Percentiles rank a stretch among this genome's conserved stretches.
phyloP scores from a whole-genome alignment of 1,284 basidiomycete genomes.

The Boletus sp. region DNA sequence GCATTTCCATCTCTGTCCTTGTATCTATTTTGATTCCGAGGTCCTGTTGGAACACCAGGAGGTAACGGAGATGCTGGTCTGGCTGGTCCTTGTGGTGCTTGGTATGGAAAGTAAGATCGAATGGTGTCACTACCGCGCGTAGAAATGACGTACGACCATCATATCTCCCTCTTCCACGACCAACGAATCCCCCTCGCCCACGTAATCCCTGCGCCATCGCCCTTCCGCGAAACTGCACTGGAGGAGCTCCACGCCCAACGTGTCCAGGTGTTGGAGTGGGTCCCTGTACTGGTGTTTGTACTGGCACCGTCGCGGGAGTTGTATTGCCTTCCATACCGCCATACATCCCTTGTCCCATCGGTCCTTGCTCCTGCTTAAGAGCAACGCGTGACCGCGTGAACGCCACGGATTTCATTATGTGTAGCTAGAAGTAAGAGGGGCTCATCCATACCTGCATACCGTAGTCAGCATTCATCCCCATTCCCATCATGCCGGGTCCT shows the following conservation, averaged over 20 bases:
- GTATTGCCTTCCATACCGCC: slow-evolving; percentile 52
- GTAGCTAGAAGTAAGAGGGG: slow-evolving; percentile 44
- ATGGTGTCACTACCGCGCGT: not conserved
- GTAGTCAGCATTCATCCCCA: slow-evolving; percentile 54
- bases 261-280: slow-evolving; percentile 42
- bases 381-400: slow-evolving; percentile 33
- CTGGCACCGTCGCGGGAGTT: slow-evolving; percentile 41
- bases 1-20: slow-evolving; percentile 83
- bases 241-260: slow-evolving; percentile 49
- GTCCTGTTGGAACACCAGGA: slow-evolving; percentile 82
- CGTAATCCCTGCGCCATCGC: slow-evolving; percentile 46
- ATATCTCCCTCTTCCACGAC: slow-evolving; percentile 52
- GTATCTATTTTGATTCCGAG: slow-evolving; percentile 84
- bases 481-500: slow-evolving; percentile 57
- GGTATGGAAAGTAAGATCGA: slow-evolving; percentile 22
- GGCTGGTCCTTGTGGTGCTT: slow-evolving; percentile 56
- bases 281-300: slow-evolving; percentile 37
- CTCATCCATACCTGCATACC: slow-evolving; percentile 61
- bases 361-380: slow-evolving; percentile 43
- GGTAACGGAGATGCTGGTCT: slow-evolving; percentile 80
- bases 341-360: slow-evolving; percentile 60
- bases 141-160: slow-evolving; percentile 43
- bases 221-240: slow-evolving; percentile 60
- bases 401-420: slow-evolving; percentile 43
- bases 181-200: slow-evolving; percentile 50